Evolutionary conservation across 305 asterid species (phyloP), one percentile per base, ranked within the genome.

Genomic region (Petunia hybrid): DNA sequence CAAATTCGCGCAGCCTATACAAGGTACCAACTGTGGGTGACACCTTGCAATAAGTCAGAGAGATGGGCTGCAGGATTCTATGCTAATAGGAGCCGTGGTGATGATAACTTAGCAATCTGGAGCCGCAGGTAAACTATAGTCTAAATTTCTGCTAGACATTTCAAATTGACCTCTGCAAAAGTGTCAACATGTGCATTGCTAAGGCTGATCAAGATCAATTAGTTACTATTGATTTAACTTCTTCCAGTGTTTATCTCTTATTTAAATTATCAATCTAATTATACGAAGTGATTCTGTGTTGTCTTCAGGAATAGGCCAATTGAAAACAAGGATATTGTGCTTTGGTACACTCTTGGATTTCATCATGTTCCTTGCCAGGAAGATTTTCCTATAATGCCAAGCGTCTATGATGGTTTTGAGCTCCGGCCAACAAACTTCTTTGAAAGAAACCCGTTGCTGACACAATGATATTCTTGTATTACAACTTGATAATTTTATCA

Each of bases 61-160:
- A 92, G 91, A 62, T 93, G 98, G 98, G 94, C 98, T 5, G 98
- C 87, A 56, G 98, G 98, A 45, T 92, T 93, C 82, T 93, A 89
- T 66, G 90, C 92, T 70, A 94, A 93, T 68, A 60, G 92, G 80
- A 93, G 97, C 80, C 90, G 46, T 9, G 97, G 98, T 13, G 92
- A 91, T 38, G 92, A 89, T 81, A 94, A 94, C 35, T 84, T 91
- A 70, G 91, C 91, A 8, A 55, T 78, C 80, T 91, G 94, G 97
- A 87, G 83, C 71, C 68, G 2, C n/a, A 89, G 94, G 95, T 92
- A 80, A 77, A 8, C 2, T 48, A 3, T 48, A 2, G 55, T 48
- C 13, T 48, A 8, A 9, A 7, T 48, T 48, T 48, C 13, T 48
- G 55, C 55, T 8, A 48, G 10, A 12, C 55, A 48, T 48, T 48